Percentiles rank a stretch among this genome's conserved stretches.
Conservation (phyloP, 495 filamentous ascomycete species). For the Penicillium paradoxum region DNA sequence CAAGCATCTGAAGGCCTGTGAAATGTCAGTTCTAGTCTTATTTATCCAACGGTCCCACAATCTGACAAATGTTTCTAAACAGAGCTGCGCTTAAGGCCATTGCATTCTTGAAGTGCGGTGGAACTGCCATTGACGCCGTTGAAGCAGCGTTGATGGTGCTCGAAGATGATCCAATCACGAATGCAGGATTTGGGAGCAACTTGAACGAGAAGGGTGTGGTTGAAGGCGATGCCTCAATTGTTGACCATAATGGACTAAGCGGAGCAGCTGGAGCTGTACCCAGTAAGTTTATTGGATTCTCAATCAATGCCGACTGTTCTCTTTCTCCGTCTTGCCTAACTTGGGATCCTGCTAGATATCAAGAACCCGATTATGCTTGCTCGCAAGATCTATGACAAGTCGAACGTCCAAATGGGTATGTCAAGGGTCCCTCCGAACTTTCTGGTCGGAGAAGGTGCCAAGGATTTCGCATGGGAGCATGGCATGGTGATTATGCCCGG, state of each 20-base stretch:
- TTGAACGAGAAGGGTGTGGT: conserved; percentile 83
- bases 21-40: conserved; percentile 59
- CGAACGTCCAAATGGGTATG: conserved; percentile 66
- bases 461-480: conserved; percentile 74
- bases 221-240: conserved; percentile 88
- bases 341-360: conserved; percentile 53
- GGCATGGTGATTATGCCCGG: conserved; percentile 63
- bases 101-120: conserved; percentile 69
- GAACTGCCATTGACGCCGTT: conserved; percentile 81
- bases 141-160: conserved; percentile 82
- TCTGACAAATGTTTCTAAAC: conserved; percentile 1
- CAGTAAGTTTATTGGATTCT: conserved; percentile 51
- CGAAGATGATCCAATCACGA: conserved; percentile 92
- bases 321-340: conserved; percentile 4
- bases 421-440: conserved; percentile 90
- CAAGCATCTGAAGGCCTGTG: conserved; percentile 77
- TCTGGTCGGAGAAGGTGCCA: conserved; percentile 77
- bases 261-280: conserved; percentile 87
- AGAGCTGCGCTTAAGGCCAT: conserved; percentile 82
- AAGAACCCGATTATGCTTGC: conserved; percentile 89
- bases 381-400: conserved; percentile 71
- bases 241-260: conserved; percentile 86
- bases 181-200: conserved; percentile 94
- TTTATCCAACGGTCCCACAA: neutral
- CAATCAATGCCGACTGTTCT: neutral